A percentile compares a stretch with the other conserved stretches of the same genome.
These are phyloP conservation scores for Talaromyces trachyspermus DNA, from an alignment of 495 filamentous ascomycete species.

Conservation along the genomic window DNA sequence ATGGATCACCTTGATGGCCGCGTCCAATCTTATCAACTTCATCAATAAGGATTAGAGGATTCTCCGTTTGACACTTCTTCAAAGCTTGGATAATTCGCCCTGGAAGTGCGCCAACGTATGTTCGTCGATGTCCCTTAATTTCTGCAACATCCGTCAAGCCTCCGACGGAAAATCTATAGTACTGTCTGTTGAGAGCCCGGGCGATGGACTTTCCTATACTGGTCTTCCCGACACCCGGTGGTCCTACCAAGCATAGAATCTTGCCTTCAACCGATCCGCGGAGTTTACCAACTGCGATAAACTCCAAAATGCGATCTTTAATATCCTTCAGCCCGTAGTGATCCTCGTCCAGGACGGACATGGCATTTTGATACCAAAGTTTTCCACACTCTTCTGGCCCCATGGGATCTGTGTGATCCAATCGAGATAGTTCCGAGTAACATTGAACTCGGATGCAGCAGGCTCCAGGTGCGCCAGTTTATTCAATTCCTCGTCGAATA, in stretches of 20 bases:
- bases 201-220: conserved; percentile 98
- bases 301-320: conserved; percentile 97
- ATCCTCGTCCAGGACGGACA: conserved; percentile 88
- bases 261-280: conserved; percentile 97
- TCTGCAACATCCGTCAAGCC: conserved; percentile 98
- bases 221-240: conserved; percentile 95
- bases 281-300: conserved; percentile 96
- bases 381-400: conserved; percentile 93
- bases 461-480: conserved; percentile 93
- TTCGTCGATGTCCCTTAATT: conserved; percentile 95
- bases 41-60: conserved; percentile 93
- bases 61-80: conserved; percentile 99
- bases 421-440: conserved; percentile 98
- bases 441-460: conserved; percentile 95
- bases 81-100: conserved; percentile 96
- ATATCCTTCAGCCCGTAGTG: conserved; percentile 97
- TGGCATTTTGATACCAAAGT: conserved; percentile 92
- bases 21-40: conserved; percentile 97
- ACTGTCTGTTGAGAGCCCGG: conserved; percentile 85
- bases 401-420: conserved; percentile 98
- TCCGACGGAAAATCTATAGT: conserved; percentile 96
- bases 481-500: conserved; percentile 96
- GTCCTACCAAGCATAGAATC: conserved; percentile 95
- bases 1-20: conserved; percentile 92
- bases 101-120: conserved; percentile 93